Percentiles rank a stretch among this genome's conserved stretches.
phyloP scores from a whole-genome alignment of 768 basidiomycete species.

The Galerina sulciceps region DNA sequence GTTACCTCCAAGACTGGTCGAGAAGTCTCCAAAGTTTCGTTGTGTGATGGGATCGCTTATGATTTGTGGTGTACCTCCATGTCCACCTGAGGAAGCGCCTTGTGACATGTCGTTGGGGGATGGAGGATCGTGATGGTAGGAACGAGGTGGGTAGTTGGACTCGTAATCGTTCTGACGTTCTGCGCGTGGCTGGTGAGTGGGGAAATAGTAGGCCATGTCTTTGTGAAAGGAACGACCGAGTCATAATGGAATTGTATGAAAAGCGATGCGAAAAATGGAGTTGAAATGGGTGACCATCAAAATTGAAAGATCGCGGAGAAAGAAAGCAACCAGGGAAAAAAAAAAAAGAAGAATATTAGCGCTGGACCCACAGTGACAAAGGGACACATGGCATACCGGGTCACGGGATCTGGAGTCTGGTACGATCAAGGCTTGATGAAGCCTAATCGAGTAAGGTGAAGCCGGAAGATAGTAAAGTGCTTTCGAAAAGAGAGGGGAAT shows the following conservation, averaged over 20 bases:
- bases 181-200: too few relatives aligned
- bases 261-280: background rate
- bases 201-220: too few relatives aligned
- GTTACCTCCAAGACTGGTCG: background rate
- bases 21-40: background rate
- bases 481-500: background rate
- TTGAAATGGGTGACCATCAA: background rate
- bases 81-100: too few relatives aligned
- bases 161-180: too few relatives aligned
- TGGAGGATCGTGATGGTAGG: background rate
- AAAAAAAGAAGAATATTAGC: background rate
- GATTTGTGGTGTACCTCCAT: background rate
- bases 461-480: background rate
- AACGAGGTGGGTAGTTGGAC: background rate
- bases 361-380: conserved; percentile 5
- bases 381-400: background rate
- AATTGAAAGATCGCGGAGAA: background rate
- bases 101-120: background rate
- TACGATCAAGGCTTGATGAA: background rate
- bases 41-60: background rate
- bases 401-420: background rate
- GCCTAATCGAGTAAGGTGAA: background rate
- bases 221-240: too few relatives aligned
- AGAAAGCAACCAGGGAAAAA: background rate
- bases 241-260: background rate